These are phyloP conservation scores for Emericellopsis cladophorae DNA, from an alignment of 2,329 filamentous ascomycete genomes.

Conservation along the genomic window DNA sequence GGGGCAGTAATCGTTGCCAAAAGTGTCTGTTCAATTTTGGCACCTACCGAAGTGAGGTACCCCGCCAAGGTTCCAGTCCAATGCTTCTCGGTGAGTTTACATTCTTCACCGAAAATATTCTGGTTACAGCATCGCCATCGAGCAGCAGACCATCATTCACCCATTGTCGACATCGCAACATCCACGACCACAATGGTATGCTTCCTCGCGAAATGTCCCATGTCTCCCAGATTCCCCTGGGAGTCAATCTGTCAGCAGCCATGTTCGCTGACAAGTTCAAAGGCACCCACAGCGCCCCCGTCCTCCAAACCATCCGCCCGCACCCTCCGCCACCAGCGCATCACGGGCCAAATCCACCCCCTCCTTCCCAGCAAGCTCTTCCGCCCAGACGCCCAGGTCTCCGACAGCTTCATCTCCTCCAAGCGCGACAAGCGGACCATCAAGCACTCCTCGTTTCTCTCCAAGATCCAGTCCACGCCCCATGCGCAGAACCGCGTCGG, in stretches of 20 bases:
- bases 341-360: constrained; percentile 33
- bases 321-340: constrained; percentile 38
- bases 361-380: constrained; percentile 38
- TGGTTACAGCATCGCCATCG: neutral
- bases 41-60: neutral
- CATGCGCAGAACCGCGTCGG: constrained; percentile 9
- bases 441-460: constrained; percentile 69
- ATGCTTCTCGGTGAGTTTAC: neutral
- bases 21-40: too few species aligned
- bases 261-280: neutral
- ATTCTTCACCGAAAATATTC: constrained; percentile 1
- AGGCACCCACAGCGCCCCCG: constrained; percentile 19
- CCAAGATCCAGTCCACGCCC: constrained; percentile 39
- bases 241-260: too few species aligned
- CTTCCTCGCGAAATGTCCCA: neutral
- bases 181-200: constrained; percentile 3
- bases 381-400: constrained; percentile 34
- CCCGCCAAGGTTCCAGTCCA: neutral
- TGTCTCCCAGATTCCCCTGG: accelerated
- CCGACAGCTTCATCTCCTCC: constrained; percentile 50
- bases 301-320: constrained; percentile 45
- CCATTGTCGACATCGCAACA: neutral
- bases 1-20: too few species aligned
- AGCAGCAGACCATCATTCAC: neutral
- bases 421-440: constrained; percentile 79